Base-by-base conservation (phyloP, 2,329 filamentous ascomycete species). In the Thelonectria olida region DNA sequence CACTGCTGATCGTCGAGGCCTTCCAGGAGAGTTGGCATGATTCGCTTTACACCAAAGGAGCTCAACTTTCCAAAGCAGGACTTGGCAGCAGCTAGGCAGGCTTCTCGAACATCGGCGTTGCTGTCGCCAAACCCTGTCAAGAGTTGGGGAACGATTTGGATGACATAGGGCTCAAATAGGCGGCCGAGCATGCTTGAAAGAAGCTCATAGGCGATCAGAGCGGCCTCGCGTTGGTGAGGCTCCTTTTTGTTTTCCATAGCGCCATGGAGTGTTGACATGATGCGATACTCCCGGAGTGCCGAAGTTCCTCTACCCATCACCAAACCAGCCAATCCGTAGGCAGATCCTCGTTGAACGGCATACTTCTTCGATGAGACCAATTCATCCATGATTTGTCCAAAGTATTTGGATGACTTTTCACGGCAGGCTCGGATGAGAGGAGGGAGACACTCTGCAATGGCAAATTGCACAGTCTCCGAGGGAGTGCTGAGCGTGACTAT, bases 211-310 rank as follows among this genome's bases (percentile, higher is more conserved):
- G 93, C 93, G 56, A 99, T 82, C 67, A 97, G 87, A 9, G 93
- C 91, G 31, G 94, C 93, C 78, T 97, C 94, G 54, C 96, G 87
- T 74, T 97, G 91, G 73, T 95, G 91, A 7, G 89, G 80, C 63
- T 97, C 95, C 74, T 97, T 98, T 79, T 97, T 98, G 78, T 97
- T 97, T 72, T 98, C 96, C n/a, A 90, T 85, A 5, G 93, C 93
- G 25, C 88, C 88, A 69, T 88, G 91, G 44, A 99, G 86, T 4
- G 89, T 90, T 28, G 91, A 88, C 81, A 98, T 87, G 64, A 99
- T 91, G 27, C 94, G 90, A 76, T 91, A 93, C 69, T 98, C 93
- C 64, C 91, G 88, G 39, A 99, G 80, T 4, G 92, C 86, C 17
- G 86, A 86, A 61, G 99, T 90, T 59, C 96, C 96, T 75, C 90